phyloP scores from a whole-genome alignment of 352 stramenopile genomes.

The Pythium phragmiticola region DNA sequence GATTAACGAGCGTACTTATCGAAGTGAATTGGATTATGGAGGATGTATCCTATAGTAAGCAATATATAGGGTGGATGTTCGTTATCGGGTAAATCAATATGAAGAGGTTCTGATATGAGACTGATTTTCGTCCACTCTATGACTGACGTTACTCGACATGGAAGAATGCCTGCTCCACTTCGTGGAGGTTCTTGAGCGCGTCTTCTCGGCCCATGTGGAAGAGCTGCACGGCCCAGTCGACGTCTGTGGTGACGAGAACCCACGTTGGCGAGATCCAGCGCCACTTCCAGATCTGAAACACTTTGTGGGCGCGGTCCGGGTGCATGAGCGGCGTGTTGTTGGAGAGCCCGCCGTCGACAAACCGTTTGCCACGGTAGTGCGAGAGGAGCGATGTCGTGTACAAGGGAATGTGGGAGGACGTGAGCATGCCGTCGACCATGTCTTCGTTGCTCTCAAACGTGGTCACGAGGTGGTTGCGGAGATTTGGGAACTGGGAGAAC shows the following conservation, averaged over 20 bases:
- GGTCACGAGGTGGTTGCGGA: constrained; percentile 73
- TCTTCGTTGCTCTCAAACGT: constrained; percentile 77
- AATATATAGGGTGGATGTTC: too few species aligned
- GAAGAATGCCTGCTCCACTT: constrained; percentile 67
- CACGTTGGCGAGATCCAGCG: constrained; percentile 74
- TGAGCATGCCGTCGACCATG: constrained; percentile 82
- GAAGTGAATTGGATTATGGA: background rate
- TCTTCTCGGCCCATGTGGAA: constrained; percentile 81
- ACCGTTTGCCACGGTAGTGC: constrained; percentile 67
- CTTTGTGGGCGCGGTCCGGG: constrained; percentile 56
- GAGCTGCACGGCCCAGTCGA: constrained; percentile 68
- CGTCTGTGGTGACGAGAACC: constrained; percentile 73
- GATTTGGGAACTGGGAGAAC: constrained; percentile 33
- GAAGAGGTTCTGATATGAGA: background rate
- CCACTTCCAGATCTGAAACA: constrained; percentile 87
- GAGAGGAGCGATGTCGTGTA: constrained; percentile 70
- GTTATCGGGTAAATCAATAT: too few species aligned
- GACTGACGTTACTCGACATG: background rate
- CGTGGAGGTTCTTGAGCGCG: constrained; percentile 59
- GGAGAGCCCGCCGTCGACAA: constrained; percentile 70
- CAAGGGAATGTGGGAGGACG: constrained; percentile 64
- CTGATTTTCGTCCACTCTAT: background rate
- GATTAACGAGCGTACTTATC: background rate
- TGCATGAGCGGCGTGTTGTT: constrained; percentile 68
- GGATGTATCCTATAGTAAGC: background rate